These are phyloP conservation scores for Colletotrichum chlorophyti DNA, from an alignment of 2,329 filamentous ascomycete species.

Conservation along the genomic window DNA sequence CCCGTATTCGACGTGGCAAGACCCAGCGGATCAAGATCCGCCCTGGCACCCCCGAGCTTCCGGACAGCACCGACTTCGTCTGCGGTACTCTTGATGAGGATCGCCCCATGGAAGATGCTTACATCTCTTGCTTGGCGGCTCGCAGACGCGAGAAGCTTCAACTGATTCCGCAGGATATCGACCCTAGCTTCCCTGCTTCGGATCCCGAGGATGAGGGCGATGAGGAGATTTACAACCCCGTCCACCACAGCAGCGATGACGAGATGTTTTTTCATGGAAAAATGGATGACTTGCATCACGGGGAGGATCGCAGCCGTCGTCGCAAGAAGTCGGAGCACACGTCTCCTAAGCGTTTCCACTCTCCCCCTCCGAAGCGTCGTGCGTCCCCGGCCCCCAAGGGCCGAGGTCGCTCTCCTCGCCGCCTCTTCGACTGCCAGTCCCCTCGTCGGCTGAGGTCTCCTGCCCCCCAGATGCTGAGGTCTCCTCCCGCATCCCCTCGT, in stretches of 20 bases:
- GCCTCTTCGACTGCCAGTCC: conserved; percentile 72
- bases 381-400: conserved; percentile 49
- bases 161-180: conserved; percentile 91
- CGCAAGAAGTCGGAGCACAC: conserved; percentile 58
- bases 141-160: conserved; percentile 83
- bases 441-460: conserved; percentile 75
- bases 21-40: conserved; percentile 61
- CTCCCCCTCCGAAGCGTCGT: conserved; percentile 57
- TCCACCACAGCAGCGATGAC: conserved; percentile 71
- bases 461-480: conserved; percentile 59
- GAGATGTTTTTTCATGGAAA: conserved; percentile 75
- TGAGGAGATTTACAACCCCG: conserved; percentile 67
- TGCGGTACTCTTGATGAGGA: conserved; percentile 97
- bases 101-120: conserved; percentile 90
- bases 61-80: conserved; percentile 98
- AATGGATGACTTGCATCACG: conserved; percentile 70
- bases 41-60: conserved; percentile 79
- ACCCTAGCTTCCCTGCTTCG: conserved; percentile 95
- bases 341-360: conserved; percentile 54
- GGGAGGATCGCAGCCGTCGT: conserved; percentile 56
- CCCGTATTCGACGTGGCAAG: conserved; percentile 40
- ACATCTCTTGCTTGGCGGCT: conserved; percentile 83
- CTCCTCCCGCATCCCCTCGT: conserved; percentile 54
- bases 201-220: conserved; percentile 89
- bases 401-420: conserved; percentile 62